Conservation (phyloP, 139 green algal species). For the Dunaliella primolecta region DNA sequence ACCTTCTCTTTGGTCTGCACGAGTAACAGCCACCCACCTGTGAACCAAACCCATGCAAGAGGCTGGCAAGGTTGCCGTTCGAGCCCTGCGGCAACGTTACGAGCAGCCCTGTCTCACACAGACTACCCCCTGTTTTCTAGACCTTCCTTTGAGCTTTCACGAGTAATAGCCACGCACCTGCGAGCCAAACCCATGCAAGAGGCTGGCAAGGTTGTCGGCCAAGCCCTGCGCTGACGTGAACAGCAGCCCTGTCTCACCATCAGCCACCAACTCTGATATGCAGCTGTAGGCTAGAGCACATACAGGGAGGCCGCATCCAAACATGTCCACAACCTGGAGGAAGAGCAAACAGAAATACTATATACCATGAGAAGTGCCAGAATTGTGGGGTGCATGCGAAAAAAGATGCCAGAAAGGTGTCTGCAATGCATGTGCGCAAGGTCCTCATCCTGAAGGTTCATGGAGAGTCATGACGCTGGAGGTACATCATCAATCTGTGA, state of each 20-base stretch:
- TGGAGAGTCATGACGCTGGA: too few relatives aligned
- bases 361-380: too few relatives aligned
- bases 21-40: neutral
- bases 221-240: conserved; percentile 69
- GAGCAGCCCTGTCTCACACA: conserved; percentile 64
- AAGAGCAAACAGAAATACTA: too few relatives aligned
- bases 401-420: neutral
- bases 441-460: too few relatives aligned
- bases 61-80: conserved; percentile 46
- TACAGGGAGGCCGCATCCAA: conserved; percentile 88
- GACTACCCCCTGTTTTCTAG: neutral
- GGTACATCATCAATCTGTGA: too few relatives aligned
- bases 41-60: conserved; percentile 53
- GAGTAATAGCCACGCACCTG: too few relatives aligned
- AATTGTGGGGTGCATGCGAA: neutral
- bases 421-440: too few relatives aligned
- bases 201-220: conserved; percentile 45
- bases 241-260: conserved; percentile 74
- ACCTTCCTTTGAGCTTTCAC: too few relatives aligned
- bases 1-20: neutral
- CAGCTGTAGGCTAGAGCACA: conserved; percentile 77
- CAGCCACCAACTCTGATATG: conserved; percentile 78
- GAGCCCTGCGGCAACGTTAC: conserved; percentile 68
- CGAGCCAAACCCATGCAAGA: conserved; percentile 51
- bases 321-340: conserved; percentile 93